phyloP scores from a whole-genome alignment of 1,284 basidiomycete species.

The Ceratobasidium sp. region DNA sequence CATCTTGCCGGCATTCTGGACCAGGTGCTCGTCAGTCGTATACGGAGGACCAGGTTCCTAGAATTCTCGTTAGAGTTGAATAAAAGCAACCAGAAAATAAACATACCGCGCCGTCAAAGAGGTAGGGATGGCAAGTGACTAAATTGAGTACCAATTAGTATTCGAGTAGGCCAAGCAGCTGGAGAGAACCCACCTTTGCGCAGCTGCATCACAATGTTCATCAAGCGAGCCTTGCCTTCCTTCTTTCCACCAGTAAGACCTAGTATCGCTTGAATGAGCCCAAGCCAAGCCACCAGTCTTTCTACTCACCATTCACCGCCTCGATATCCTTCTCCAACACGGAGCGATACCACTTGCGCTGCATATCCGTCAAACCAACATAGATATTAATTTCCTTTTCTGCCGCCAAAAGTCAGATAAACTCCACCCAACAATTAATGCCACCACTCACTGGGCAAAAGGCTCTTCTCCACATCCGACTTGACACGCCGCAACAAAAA shows the following conservation, averaged over 20 bases:
- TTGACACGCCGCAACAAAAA: constrained; percentile 96
- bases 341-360: constrained; percentile 96
- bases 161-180: not conserved
- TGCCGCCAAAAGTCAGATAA: constrained; percentile 46
- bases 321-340: constrained; percentile 99
- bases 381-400: constrained; percentile 99
- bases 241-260: constrained; percentile 88
- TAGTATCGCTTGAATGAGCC: constrained; percentile 45
- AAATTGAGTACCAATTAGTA: not conserved
- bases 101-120: constrained; percentile 83
- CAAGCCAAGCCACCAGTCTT: not conserved
- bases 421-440: not conserved
- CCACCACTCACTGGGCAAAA: constrained; percentile 79
- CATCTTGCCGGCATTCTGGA: constrained; percentile 98
- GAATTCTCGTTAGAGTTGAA: constrained; percentile 7
- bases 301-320: constrained; percentile 83
- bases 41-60: constrained; percentile 97
- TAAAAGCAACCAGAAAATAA: not conserved
- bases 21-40: constrained; percentile 96
- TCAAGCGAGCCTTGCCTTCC: constrained; percentile 95
- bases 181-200: constrained; percentile 57
- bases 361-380: constrained; percentile 97
- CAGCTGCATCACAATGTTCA: constrained; percentile 99
- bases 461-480: constrained; percentile 94
- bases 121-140: constrained; percentile 82